These are phyloP conservation scores for Talaromyces sp. DNA, from an alignment of 2,329 filamentous ascomycete species.

Conservation along the genomic window DNA sequence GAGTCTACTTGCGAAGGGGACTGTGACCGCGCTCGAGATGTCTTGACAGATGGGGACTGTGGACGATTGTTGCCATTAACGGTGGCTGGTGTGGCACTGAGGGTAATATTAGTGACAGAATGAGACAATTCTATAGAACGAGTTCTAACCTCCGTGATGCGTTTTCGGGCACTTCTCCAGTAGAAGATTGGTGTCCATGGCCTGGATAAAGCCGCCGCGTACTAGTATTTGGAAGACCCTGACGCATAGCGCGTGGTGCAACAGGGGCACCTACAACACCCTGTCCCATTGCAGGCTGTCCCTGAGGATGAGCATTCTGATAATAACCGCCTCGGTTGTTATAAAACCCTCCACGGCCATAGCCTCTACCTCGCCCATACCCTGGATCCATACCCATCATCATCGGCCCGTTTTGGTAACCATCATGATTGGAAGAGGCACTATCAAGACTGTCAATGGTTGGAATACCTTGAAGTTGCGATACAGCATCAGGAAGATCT, in stretches of 20 bases:
- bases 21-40: conserved; percentile 19
- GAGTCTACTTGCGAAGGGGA: conserved; percentile 28
- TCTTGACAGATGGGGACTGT: conserved; percentile 24
- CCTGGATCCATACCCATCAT: conserved; percentile 19
- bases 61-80: conserved; percentile 25
- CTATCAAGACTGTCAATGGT: conserved; percentile 27
- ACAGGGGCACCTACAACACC: conserved; percentile 70
- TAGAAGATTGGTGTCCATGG: conserved; percentile 22
- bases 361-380: conserved; percentile 36
- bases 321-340: conserved; percentile 32
- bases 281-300: conserved; percentile 37
- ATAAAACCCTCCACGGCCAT: conserved; percentile 43
- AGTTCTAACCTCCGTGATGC: conserved; percentile 26
- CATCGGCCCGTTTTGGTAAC: conserved; percentile 25
- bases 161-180: conserved; percentile 16
- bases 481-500: background rate
- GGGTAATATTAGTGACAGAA: background rate
- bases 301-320: conserved; percentile 26
- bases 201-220: conserved; percentile 52
- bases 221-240: conserved; percentile 77
- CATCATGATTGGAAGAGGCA: conserved; percentile 15
- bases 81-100: conserved; percentile 5
- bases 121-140: conserved; percentile 7
- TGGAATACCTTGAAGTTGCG: conserved; percentile 23
- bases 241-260: conserved; percentile 89